Evolutionary conservation across 495 filamentous ascomycete genomes (phyloP), one percentile per base, ranked within the genome.

Genomic region (Aspergillus haitiensis): DNA sequence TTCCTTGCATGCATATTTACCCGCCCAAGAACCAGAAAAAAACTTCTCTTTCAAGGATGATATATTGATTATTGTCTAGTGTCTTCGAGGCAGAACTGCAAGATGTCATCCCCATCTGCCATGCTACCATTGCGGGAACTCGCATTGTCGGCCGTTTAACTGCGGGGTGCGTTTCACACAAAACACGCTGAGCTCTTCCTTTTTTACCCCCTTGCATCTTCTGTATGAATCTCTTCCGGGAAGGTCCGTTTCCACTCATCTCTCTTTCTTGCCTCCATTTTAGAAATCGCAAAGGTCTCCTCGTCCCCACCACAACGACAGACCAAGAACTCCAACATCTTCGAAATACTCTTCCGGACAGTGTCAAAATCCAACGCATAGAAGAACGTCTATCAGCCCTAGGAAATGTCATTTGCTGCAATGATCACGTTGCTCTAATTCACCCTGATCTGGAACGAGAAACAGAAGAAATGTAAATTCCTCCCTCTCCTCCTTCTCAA

Each of bases 261-360:
- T n/a, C 37, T 40, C 7, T 40, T 40, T 40, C 36, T 36, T 32
- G 49, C 44, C 18, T 34, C 31, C 7, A 32, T 16, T 32, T 10
- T 52, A 91, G 93, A 62, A 98, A 98, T 83, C 88, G 90, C 62
- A 93, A 97, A 74, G 94, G 94, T 65, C 89, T 98, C 45, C 86
- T 98, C 62, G 92, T 98, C 53, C 94, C 94, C 27, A 98, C 94
- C 11, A 88, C 87, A 36, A 97, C 94, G 55, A 97, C 93, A 65
- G 94, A 98, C 77, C 95, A 98, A 81, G 94, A 98, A 79, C 82
- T 98, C 52, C 92, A 96, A 74, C 95, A 98, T 73, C 81, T 98
- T 59, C 89, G 94, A 64, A 98, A 98, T 76, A 88, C 86, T 27
- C 82, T 98, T 55, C 94, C 94, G 2, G 95, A 97, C 67, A 73